Percentiles rank a stretch among this genome's conserved stretches.
These are phyloP conservation scores for Penicillium dipodomyicola DNA, from an alignment of 495 filamentous ascomycete species.

Conservation along the genomic window DNA sequence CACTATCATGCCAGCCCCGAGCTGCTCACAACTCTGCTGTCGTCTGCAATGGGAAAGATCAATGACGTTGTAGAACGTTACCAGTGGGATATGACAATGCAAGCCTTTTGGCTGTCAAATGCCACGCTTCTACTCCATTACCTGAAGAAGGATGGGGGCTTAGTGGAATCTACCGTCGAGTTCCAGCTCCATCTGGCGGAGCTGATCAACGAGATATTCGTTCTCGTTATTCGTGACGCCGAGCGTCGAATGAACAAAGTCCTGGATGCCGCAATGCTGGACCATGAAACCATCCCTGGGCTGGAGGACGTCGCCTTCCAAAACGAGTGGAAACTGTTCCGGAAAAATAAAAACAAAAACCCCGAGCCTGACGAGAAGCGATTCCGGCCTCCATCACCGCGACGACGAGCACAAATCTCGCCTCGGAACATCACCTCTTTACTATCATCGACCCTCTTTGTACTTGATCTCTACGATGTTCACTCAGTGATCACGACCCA, in stretches of 20 bases:
- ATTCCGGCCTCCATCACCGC: constrained; percentile 91
- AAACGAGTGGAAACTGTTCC: constrained; percentile 97
- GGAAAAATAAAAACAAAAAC: constrained; percentile 82
- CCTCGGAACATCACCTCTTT: constrained; percentile 97
- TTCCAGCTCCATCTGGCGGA: constrained; percentile 94
- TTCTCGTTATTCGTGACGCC: constrained; percentile 97
- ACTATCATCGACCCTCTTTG: constrained; percentile 93
- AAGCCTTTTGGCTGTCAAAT: constrained; percentile 99
- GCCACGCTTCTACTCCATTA: constrained; percentile 93
- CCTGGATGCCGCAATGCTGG: constrained; percentile 86
- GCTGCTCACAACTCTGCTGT: constrained; percentile 72
- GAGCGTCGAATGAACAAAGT: constrained; percentile 96
- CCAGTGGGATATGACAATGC: constrained; percentile 99
- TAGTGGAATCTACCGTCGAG: constrained; percentile 77
- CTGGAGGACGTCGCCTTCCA: constrained; percentile 96
- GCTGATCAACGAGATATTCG: constrained; percentile 97
- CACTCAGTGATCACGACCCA: constrained; percentile 95
- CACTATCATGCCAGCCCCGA: constrained; percentile 93
- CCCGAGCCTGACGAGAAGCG: constrained; percentile 84
- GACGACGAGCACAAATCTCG: constrained; percentile 83
- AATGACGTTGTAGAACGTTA: constrained; percentile 90
- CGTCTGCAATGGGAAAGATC: constrained; percentile 91
- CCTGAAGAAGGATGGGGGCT: constrained; percentile 85
- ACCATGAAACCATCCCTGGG: constrained; percentile 97
- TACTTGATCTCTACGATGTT: constrained; percentile 96